A percentile compares a stretch with the other conserved stretches of the same genome.
Conservation (phyloP, 176 grass and related monocot species). For the Carex littledalei region DNA sequence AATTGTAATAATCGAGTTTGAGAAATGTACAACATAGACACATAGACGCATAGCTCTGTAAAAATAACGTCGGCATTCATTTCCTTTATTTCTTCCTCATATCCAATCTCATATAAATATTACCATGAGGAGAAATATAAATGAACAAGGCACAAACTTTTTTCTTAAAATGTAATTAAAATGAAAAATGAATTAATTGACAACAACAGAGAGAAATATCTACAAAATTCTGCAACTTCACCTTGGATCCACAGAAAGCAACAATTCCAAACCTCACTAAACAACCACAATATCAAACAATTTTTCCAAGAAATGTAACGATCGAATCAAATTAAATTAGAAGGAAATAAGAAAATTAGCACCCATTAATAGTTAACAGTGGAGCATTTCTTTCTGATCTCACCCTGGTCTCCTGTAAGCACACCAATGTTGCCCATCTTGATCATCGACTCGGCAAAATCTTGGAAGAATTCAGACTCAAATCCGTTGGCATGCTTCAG, state of each 20-base stretch:
- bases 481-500: constrained; percentile 40
- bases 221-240: background rate
- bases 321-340: background rate
- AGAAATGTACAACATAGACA: background rate
- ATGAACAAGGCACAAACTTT: too few species aligned
- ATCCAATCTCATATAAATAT: background rate
- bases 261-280: background rate
- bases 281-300: background rate
- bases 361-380: constrained; percentile 22
- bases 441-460: constrained; percentile 57
- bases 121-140: background rate
- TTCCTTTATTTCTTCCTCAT: background rate
- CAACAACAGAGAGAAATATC: background rate
- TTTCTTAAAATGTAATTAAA: background rate
- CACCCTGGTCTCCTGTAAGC: constrained; percentile 45
- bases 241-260: background rate
- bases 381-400: constrained; percentile 74
- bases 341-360: background rate
- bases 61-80: background rate
- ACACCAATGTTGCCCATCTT: constrained; percentile 59
- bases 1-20: background rate
- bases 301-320: background rate
- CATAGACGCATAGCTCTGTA: background rate
- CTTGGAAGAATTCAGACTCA: constrained; percentile 44
- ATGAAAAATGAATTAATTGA: background rate